phyloP scores from a whole-genome alignment of 306 rosid genomes.

The Inga oerstediana region DNA sequence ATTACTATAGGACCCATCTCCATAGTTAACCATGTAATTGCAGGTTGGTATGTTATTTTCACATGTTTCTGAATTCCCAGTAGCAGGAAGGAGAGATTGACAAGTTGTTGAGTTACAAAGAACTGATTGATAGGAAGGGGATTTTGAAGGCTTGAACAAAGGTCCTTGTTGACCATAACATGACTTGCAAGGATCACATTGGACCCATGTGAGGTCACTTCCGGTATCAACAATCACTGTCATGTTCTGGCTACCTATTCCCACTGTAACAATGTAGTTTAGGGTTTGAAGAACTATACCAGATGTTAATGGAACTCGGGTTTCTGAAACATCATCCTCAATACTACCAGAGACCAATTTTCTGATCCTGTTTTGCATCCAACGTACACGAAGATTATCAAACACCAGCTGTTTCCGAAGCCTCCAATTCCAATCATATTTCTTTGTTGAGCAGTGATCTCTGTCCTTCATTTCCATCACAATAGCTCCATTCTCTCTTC shows the following conservation, averaged over 20 bases:
- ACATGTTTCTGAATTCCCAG: constrained; percentile 60
- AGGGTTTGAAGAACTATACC: constrained; percentile 64
- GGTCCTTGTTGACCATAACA: constrained; percentile 82
- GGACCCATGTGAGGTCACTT: constrained; percentile 88
- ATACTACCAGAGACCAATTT: constrained; percentile 24
- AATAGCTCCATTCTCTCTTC: constrained; percentile 58
- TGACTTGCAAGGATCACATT: constrained; percentile 76
- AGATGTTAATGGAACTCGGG: constrained; percentile 71
- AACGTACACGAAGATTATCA: constrained; percentile 56
- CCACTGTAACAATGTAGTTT: constrained; percentile 78
- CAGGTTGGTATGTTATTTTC: constrained; percentile 40
- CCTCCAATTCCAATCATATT: constrained; percentile 43
- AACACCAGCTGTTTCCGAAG: constrained; percentile 45
- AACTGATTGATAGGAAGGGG: constrained; percentile 61
- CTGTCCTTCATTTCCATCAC: constrained; percentile 73
- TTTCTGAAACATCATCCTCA: constrained; percentile 43
- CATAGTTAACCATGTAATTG: constrained; percentile 61
- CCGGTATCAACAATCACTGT: constrained; percentile 89
- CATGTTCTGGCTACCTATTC: constrained; percentile 57
- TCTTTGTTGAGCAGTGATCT: constrained; percentile 58
- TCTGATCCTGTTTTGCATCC: constrained; percentile 49
- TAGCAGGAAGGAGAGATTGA: constrained; percentile 44
- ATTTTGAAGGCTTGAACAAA: constrained; percentile 62
- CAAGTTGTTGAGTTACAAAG: constrained; percentile 67
- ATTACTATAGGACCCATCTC: constrained; percentile 75